phyloP scores from a whole-genome alignment of 108 stramenopile species.

The Cyclotella choctawhatcheeana region DNA sequence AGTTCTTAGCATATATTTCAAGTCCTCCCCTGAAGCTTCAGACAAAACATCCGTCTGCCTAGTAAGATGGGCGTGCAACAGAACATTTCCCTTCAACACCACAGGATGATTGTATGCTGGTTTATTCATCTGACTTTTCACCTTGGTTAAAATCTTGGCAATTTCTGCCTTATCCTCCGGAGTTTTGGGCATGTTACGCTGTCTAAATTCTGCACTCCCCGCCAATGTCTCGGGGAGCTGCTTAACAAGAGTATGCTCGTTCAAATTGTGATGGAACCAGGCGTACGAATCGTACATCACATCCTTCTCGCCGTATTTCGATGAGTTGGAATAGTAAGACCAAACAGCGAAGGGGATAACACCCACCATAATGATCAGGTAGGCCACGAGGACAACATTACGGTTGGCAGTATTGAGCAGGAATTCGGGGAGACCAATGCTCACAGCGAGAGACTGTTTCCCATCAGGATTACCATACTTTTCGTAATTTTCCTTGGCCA shows the following conservation, averaged over 20 bases:
- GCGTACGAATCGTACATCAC: conserved; percentile 98
- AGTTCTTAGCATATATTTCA: conserved; percentile 84
- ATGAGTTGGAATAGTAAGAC: conserved; percentile 93
- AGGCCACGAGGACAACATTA: conserved; percentile 91
- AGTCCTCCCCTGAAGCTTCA: conserved; percentile 59
- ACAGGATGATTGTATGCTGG: conserved; percentile 90
- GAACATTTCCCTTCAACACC: conserved; percentile 93
- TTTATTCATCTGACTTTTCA: conserved; percentile 85
- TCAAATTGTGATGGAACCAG: conserved; percentile 91
- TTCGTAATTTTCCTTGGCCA: conserved; percentile 92
- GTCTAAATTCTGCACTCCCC: conserved; percentile 87
- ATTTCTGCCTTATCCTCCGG: conserved; percentile 70
- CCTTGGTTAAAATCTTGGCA: conserved; percentile 50
- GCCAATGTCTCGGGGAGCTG: conserved; percentile 86
- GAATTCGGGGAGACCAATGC: conserved; percentile 95
- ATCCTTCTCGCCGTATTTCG: conserved; percentile 97
- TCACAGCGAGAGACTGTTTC: conserved; percentile 96
- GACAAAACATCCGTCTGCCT: conserved; percentile 65
- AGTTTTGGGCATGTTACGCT: conserved; percentile 78
- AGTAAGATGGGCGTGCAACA: conserved; percentile 91
- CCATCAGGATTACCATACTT: conserved; percentile 99
- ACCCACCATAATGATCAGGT: conserved; percentile 96
- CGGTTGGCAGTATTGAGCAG: conserved; percentile 91
- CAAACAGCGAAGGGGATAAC: conserved; percentile 93
- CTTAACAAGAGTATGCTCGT: conserved; percentile 77